Base-by-base conservation (phyloP, 805 yeast genomes). In the Cyberlindnera xishuangbannaensis region DNA sequence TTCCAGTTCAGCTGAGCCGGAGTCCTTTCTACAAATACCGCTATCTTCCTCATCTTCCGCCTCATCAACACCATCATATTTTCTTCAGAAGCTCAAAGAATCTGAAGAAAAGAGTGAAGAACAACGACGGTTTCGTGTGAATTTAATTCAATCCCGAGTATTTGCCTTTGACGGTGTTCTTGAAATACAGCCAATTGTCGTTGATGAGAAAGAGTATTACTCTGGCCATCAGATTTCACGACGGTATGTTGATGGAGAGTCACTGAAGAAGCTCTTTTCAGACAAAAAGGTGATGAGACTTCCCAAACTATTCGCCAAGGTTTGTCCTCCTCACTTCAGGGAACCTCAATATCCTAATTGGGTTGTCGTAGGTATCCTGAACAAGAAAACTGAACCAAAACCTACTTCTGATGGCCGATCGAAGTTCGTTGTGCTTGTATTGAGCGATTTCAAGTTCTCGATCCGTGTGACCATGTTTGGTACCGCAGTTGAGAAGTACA, bases 311-410 rank as follows among this genome's bases (percentile, higher is more conserved):
- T 66, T 74, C 44, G 80, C 85, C 2, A 76, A 78, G 42, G 76
- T 87, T 2, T 44, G 54, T 18, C 80, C 92, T 2, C 92, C 95
- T 0, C 63, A 72, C 15, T 87, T 71, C 50, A 52, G 58, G 6
- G 82, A 82, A 29, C 95, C 95, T 0, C 58, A 60, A 21, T 78
- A 79, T 47, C 58, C 80, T 4, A 87, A 88, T 51, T 87, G 86
- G 82, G 78, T 79, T n/a, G 69, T 78, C 2, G 48, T 80, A n/a
- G 97, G 95, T 1, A 65, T 83, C 3, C 62, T 88, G 0, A 61
- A 75, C 5, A 49, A 53, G 15, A 86, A 86, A 48, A 61, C 76
- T 5, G 72, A 65, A 7, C 66, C 80, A 4, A 64, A 67, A 41
- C 54, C 59, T 4, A 62, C 83, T 0, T 43, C 65, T 11, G 60